Base-by-base conservation (phyloP, 2,329 filamentous ascomycete species). In the Leptographium wingfieldii region DNA sequence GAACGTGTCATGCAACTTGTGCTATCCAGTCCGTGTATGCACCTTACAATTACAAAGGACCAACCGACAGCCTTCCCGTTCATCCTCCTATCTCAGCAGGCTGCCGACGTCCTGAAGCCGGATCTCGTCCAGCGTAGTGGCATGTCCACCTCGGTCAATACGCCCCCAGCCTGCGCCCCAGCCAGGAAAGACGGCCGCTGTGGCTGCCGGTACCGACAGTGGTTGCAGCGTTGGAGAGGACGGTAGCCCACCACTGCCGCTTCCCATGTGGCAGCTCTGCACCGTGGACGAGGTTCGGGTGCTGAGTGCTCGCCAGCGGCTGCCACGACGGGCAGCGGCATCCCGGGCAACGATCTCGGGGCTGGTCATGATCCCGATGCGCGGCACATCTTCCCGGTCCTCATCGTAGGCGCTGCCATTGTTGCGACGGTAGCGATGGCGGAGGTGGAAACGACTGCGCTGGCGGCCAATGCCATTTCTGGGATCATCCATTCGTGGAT, bases 341-440 rank as follows among this genome's bases (percentile, higher is more conserved):
- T 66, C 58, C 57, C 64, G 70, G 53, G 63, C 68, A 14, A 66
- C 67, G 7, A 74, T 59, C 55, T 77, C 73, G 1, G 76, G 75
- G 3, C 72, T 74, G 1, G 73, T 73, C 74, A 76, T 77, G 63
- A 76, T 77, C 12, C 73, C 75, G 25, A 72, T 64, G 12, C 70
- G 70, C 9, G 69, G 67, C 4, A 66, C 66, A 43, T 71, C 70
- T 55, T 76, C 77, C 35, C 70, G 69, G 63, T 80, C 80, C 0
- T 78, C 77, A 1, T 77, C 78, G 0, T 77, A 75, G 49, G 72
- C 73, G 1, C 77, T 77, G n/a, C 76, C 77, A 3, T 63, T 58
- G 61, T 80, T 78, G 0, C 73, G 75, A 53, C 77, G 77, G 73
- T 73, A 76, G 55, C 70, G 43, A 7, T 46, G 53, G 35, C 53